Percentiles rank a stretch among this genome's conserved stretches.
phyloP scores from a whole-genome alignment of 768 basidiomycete genomes.

The Pulveroboletus ravenelii region DNA sequence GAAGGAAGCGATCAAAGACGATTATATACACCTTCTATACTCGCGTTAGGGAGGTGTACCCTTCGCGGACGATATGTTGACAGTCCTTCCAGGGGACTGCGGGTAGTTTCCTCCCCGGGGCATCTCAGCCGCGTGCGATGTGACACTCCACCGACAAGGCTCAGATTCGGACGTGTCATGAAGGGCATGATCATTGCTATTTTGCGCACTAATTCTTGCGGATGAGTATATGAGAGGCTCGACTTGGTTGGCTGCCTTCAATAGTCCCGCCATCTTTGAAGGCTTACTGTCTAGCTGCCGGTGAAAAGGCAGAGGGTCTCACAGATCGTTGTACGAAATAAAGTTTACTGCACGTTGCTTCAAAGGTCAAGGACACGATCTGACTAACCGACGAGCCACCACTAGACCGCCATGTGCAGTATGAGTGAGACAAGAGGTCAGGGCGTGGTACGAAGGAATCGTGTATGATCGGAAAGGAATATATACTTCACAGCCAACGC shows the following conservation, averaged over 20 bases:
- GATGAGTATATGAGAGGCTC: neutral
- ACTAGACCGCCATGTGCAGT: neutral
- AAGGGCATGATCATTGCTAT: slow-evolving; percentile 89
- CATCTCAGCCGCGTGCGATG: slow-evolving; percentile 73
- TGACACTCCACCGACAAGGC: slow-evolving; percentile 59
- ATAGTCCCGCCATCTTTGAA: slow-evolving; percentile 85
- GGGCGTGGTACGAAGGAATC: neutral
- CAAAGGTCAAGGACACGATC: neutral
- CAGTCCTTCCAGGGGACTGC: slow-evolving; percentile 53
- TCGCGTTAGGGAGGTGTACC: too few species aligned
- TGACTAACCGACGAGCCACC: neutral
- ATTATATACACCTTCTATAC: too few species aligned
- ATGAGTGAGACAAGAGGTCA: slow-evolving; percentile 1
- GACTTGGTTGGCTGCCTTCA: slow-evolving; percentile 9
- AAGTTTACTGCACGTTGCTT: slow-evolving; percentile 1
- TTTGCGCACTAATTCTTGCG: slow-evolving; percentile 35
- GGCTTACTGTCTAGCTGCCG: slow-evolving; percentile 50
- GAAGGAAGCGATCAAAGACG: slow-evolving; percentile 56
- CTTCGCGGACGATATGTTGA: slow-evolving; percentile 29
- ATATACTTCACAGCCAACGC: neutral
- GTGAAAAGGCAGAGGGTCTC: neutral
- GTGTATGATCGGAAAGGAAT: slow-evolving; percentile 1
- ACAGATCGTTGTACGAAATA: slow-evolving; percentile 5
- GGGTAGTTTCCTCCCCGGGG: slow-evolving; percentile 87
- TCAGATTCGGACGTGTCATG: slow-evolving; percentile 71